Percentiles rank a stretch among this genome's conserved stretches.
phyloP scores from a whole-genome alignment of 345 rosid species.

The Laguncularia racemosa region DNA sequence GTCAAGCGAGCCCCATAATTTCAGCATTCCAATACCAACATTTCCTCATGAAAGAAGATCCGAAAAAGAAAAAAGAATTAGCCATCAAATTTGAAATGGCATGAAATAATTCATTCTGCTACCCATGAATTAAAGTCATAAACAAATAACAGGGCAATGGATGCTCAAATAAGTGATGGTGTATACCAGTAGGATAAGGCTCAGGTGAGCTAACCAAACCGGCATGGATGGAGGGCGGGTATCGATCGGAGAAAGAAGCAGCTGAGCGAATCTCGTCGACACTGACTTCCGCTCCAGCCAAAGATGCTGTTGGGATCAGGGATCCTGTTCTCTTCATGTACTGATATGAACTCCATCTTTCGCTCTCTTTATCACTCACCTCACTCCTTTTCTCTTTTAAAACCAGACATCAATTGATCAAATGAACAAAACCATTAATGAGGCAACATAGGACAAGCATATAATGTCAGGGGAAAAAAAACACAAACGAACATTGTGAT shows the following conservation, averaged over 20 bases:
- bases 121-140: not conserved
- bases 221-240: constrained; percentile 71
- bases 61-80: too few species aligned
- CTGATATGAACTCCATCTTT: constrained; percentile 69
- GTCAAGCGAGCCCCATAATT: not conserved
- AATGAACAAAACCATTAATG: not conserved
- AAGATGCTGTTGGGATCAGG: constrained; percentile 46
- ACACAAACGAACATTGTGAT: not conserved
- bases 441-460: not conserved
- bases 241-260: constrained; percentile 36
- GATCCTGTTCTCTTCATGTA: constrained; percentile 67
- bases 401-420: not conserved
- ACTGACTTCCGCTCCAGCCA: constrained; percentile 75
- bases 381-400: constrained; percentile 36
- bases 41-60: too few species aligned
- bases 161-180: not conserved
- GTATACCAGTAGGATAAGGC: constrained; percentile 44
- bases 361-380: constrained; percentile 28
- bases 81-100: not conserved
- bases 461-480: not conserved
- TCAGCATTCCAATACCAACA: not conserved
- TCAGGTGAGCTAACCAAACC: constrained; percentile 65
- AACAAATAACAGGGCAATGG: not conserved
- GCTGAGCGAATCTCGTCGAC: constrained; percentile 86
- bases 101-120: not conserved